Percentiles rank a stretch among this genome's conserved stretches.
These are phyloP conservation scores for Fusarium sp. DNA, from an alignment of 2,329 filamentous ascomycete genomes.

Conservation along the genomic window DNA sequence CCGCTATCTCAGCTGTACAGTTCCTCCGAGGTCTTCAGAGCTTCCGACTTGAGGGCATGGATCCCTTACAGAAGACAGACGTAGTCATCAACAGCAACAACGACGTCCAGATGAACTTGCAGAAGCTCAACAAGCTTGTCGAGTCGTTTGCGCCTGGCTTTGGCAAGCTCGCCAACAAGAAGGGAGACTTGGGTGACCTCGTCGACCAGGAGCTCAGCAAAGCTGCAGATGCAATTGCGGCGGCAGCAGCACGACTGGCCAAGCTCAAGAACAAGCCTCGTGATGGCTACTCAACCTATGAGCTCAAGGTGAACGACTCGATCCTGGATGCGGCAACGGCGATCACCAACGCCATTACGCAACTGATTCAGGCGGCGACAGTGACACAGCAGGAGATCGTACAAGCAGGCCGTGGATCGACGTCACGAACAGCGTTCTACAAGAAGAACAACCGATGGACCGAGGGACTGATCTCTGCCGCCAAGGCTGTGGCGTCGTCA, in stretches of 20 bases:
- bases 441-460: conserved; percentile 99
- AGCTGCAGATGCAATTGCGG: conserved; percentile 94
- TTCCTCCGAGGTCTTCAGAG: conserved; percentile 96
- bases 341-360: conserved; percentile 92
- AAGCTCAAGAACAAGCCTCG: conserved; percentile 97
- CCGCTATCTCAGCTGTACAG: conserved; percentile 86
- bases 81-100: conserved; percentile 98
- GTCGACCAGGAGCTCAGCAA: conserved; percentile 93
- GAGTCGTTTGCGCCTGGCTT: conserved; percentile 92
- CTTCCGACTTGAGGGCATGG: conserved; percentile 90
- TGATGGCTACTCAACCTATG: conserved; percentile 94
- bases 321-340: conserved; percentile 93
- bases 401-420: conserved; percentile 86
- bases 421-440: conserved; percentile 93
- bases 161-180: conserved; percentile 78
- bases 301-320: conserved; percentile 93
- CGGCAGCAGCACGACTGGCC: conserved; percentile 85
- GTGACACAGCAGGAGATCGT: conserved; percentile 96
- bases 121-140: conserved; percentile 91
- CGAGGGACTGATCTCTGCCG: conserved; percentile 94
- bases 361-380: conserved; percentile 94
- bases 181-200: conserved; percentile 90
- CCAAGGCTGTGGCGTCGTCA: conserved; percentile 92
- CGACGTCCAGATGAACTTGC: conserved; percentile 92
- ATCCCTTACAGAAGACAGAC: conserved; percentile 91